Evolutionary conservation across 1,139 yeast genomes (phyloP), one percentile per base, ranked within the genome.

Genomic region (Candida anutae): DNA sequence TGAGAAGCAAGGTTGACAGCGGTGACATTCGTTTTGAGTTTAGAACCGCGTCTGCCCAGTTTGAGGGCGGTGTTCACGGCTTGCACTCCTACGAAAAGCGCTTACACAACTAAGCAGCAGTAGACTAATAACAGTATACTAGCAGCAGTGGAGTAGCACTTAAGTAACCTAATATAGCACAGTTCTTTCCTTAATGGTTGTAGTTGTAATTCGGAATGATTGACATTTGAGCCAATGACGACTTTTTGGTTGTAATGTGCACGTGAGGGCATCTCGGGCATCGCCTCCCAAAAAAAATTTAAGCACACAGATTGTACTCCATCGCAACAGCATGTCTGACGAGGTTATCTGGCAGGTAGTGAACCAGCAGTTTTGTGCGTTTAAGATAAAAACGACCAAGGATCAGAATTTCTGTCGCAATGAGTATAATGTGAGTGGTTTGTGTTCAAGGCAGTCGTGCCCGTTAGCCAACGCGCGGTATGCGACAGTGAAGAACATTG

Each of bases 61-160:
- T 87, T 44, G 99, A 90, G 68, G 99, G 99, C 68, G 97, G 97
- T 61, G 93, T 90, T 39, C 85, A 85, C 65, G 90, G 94, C 54
- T 75, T 93, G 61, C 88, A 85, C 73, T 87, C 96, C 38, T 90
- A 83, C 58, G 98, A 90, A 67, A 90, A 90, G 77, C 87, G 95
- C 64, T 73, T 90, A 55, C 95, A 85, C 73, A 85, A 85, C 58
- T 83, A 72, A 49, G 27, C 25, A n/a, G n/a, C n/a, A n/a, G n/a
- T n/a, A n/a, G n/a, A n/a, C n/a, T n/a, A n/a, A n/a, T n/a, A n/a
- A n/a, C n/a, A n/a, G n/a, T n/a, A n/a, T n/a, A n/a, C n/a, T n/a
- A n/a, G n/a, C n/a, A n/a, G n/a, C n/a, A n/a, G n/a, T n/a, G n/a
- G n/a, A n/a, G n/a, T n/a, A n/a, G n/a, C n/a, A n/a, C n/a, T n/a